Conservation (phyloP, 2,329 filamentous ascomycete genomes). For the Coniochaeta ligniaria region DNA sequence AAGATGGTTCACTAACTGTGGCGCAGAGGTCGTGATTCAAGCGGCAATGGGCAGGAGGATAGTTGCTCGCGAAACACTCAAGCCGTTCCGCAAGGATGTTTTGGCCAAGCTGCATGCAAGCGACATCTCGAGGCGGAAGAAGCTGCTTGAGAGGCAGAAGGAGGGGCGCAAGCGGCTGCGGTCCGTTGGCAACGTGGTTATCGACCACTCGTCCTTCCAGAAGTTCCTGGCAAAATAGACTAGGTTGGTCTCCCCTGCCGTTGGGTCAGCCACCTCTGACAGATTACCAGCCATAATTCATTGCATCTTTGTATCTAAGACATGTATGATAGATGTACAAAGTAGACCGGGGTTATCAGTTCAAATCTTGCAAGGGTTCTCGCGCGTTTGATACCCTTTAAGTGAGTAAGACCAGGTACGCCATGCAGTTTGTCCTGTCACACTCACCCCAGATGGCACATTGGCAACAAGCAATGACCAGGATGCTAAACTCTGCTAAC, state of each 20-base stretch:
- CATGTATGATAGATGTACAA: background rate
- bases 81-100: slow-evolving; percentile 95
- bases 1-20: background rate
- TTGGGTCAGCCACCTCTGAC: background rate
- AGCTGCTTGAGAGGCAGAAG: slow-evolving; percentile 94
- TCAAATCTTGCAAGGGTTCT: background rate
- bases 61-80: slow-evolving; percentile 87
- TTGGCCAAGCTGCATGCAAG: slow-evolving; percentile 87
- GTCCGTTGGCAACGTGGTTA: slow-evolving; percentile 83
- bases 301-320: background rate
- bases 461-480: too few relatives aligned
- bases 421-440: too few relatives aligned
- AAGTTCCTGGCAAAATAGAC: slow-evolving; percentile 77
- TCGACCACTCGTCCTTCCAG: slow-evolving; percentile 93
- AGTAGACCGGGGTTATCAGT: background rate
- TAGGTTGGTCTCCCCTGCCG: background rate
- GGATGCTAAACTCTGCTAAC: too few relatives aligned
- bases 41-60: slow-evolving; percentile 77
- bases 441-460: too few relatives aligned
- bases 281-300: background rate
- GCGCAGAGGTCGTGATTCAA: slow-evolving; percentile 78
- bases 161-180: slow-evolving; percentile 84
- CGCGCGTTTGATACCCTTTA: background rate
- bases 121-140: slow-evolving; percentile 74
- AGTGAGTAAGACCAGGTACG: background rate